Base-by-base conservation (phyloP, 75 land plant genomes). In the Pinus tabuliformis region DNA sequence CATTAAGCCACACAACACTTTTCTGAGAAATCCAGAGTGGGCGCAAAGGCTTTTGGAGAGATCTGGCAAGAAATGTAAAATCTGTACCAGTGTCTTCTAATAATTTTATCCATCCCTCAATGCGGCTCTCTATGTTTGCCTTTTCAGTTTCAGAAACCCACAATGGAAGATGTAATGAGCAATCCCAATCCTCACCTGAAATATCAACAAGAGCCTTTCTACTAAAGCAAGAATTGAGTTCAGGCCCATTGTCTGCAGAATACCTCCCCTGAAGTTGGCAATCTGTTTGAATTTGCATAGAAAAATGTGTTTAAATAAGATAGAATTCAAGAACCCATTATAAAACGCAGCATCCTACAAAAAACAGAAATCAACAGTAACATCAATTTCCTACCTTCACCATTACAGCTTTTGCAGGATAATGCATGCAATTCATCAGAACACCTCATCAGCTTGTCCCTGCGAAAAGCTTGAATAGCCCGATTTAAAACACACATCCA, bases 401-500 rank as follows among this genome's bases (percentile, higher is more conserved):
- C 30, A 26, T 56, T 73, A 24, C 57, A 56, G 26, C 21, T 73
- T 73, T 56, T 56, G 26, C n/a, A 56, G 58, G 28, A 73, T 15
- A 49, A 13, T 56, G 36, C 22, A 30, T 56, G 36, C 20, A 28
- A 54, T n/a, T 22, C 33, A 37, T 22, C 16, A 3, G 58, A 56
- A 73, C 11, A 16, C 56, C 18, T 52, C 45, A 18, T 73, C 74
- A 54, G 18, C 17, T 54, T 26, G 36, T 15, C 20, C 22, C 3
- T 7, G 13, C 62, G 76, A 36, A 60, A 58, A n/a, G 3, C 37
- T 57, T 62, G 54, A 49, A 96, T 78, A 17, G 97, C 92, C 7
- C 96, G 88, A 84, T 97, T 97, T 70, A 97, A 72, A 30, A 97
- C 94, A 77, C 99, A 97, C 13, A 92, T 70, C 99, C 99, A 97